Evolutionary conservation across 2,329 filamentous ascomycete genomes (phyloP).

Genomic region (Fusarium sp.): DNA sequence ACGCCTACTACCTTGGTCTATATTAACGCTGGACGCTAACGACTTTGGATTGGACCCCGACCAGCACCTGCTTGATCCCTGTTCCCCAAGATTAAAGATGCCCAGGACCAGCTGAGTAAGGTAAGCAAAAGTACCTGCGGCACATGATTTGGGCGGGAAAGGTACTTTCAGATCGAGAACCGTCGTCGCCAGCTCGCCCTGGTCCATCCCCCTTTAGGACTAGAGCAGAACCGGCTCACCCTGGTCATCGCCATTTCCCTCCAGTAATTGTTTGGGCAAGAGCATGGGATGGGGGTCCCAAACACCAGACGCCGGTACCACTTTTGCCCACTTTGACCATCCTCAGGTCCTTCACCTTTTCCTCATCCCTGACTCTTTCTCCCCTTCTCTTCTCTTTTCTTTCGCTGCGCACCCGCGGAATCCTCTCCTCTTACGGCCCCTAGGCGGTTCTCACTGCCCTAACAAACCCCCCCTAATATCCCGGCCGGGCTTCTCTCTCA

Average conservation of each 20-base stretch:
- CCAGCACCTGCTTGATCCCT: conserved; percentile 31
- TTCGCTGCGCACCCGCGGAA: conserved; percentile 9
- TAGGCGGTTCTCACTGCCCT: conserved; percentile 24
- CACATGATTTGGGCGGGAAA: conserved; percentile 1
- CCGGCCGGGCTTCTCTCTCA: conserved; percentile 25
- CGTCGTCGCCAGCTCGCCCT: conserved; percentile 28
- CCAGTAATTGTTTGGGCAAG: conserved; percentile 29
- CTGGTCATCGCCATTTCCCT: conserved; percentile 41
- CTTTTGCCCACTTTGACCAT: conserved; percentile 34
- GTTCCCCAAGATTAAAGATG: conserved; percentile 46
- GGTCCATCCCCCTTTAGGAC: conserved; percentile 16
- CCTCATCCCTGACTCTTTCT: conserved; percentile 25
- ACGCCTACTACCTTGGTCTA: background rate
- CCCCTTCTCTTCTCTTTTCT: conserved; percentile 13
- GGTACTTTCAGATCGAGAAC: conserved; percentile 27
- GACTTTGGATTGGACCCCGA: conserved; percentile 32
- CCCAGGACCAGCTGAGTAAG: conserved; percentile 17
- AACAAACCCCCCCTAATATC: conserved; percentile 33
- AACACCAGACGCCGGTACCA: conserved; percentile 41
- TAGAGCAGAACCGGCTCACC: conserved; percentile 27
- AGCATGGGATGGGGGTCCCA: conserved; percentile 32
- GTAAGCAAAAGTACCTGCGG: conserved; percentile 22
- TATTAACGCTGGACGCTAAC: conserved; percentile 27
- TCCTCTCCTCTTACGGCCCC: conserved; percentile 8
- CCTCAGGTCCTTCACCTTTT: conserved; percentile 31